Percentiles rank a stretch among this genome's conserved stretches.
phyloP scores from a whole-genome alignment of 192 early-diverging fungal species.

The Backusella parvicylindrica region DNA sequence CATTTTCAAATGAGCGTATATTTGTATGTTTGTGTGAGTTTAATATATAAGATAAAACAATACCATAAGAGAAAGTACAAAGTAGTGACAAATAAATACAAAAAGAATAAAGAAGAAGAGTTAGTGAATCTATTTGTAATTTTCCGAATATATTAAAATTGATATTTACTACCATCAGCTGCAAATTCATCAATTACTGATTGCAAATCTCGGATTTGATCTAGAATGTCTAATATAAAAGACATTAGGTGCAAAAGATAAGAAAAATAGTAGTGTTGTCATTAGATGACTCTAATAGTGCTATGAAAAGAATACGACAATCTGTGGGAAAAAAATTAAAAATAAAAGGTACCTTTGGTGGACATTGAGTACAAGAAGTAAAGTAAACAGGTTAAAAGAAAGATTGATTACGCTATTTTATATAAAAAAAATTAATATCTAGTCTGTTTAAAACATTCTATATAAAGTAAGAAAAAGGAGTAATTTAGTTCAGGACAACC shows the following conservation, averaged over 20 bases:
- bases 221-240: conserved; percentile 13
- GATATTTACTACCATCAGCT: neutral
- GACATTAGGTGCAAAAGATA: neutral
- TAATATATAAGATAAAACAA: neutral
- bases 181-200: conserved; percentile 32
- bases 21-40: neutral
- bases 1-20: too few species aligned
- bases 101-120: neutral
- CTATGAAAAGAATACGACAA: too few species aligned
- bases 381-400: neutral
- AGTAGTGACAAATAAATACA: neutral
- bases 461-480: neutral
- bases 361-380: neutral
- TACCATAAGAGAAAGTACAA: neutral
- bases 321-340: neutral
- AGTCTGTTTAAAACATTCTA: neutral
- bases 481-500: neutral
- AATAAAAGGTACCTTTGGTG: neutral
- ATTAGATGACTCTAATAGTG: too few species aligned
- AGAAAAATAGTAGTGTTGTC: neutral
- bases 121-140: neutral
- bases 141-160: conserved; percentile 4
- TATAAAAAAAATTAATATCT: neutral
- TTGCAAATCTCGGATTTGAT: conserved; percentile 25
- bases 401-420: neutral